Percentiles rank a stretch among this genome's conserved stretches.
These are phyloP conservation scores for Boletus reticulatus DNA, from an alignment of 768 basidiomycete genomes.

Conservation along the genomic window DNA sequence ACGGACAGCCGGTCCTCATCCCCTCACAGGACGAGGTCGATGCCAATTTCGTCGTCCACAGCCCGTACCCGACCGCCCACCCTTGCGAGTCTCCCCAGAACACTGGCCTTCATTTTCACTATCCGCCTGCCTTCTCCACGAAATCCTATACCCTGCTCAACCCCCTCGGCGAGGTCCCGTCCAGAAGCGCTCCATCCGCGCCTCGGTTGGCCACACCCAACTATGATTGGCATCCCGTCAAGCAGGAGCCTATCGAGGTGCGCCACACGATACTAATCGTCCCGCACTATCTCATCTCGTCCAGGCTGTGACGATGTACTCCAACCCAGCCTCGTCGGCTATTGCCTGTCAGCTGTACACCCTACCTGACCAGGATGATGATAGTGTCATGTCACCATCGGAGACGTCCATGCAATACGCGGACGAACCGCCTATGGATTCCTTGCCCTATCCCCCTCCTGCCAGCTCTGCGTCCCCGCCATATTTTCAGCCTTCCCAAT, in stretches of 20 bases:
- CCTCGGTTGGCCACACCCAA: neutral
- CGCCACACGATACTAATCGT: neutral
- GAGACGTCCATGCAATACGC: constrained; percentile 3
- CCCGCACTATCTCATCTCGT: constrained; percentile 7
- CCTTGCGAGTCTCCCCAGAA: neutral
- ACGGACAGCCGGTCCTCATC: constrained; percentile 33
- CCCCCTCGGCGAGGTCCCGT: constrained; percentile 21
- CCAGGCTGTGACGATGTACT: constrained; percentile 9
- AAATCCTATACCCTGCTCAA: constrained; percentile 31
- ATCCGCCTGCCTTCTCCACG: constrained; percentile 6
- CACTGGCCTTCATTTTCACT: constrained; percentile 3
- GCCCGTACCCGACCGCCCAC: constrained; percentile 1
- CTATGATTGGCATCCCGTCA: constrained; percentile 23
- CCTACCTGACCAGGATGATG: constrained; percentile 14
- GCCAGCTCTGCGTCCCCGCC: constrained; percentile 17
- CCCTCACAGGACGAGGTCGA: constrained; percentile 23
- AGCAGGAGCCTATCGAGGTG: constrained; percentile 28
- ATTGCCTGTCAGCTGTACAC: constrained; percentile 18
- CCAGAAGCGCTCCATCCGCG: neutral
- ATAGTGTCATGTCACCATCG: neutral
- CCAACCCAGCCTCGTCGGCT: constrained; percentile 11
- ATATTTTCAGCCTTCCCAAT: constrained; percentile 14
- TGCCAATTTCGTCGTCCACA: constrained; percentile 14
- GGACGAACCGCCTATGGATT: constrained; percentile 33
- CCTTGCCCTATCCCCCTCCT: constrained; percentile 29